phyloP scores from a whole-genome alignment of 306 rosid species.

The Prunus mira region DNA sequence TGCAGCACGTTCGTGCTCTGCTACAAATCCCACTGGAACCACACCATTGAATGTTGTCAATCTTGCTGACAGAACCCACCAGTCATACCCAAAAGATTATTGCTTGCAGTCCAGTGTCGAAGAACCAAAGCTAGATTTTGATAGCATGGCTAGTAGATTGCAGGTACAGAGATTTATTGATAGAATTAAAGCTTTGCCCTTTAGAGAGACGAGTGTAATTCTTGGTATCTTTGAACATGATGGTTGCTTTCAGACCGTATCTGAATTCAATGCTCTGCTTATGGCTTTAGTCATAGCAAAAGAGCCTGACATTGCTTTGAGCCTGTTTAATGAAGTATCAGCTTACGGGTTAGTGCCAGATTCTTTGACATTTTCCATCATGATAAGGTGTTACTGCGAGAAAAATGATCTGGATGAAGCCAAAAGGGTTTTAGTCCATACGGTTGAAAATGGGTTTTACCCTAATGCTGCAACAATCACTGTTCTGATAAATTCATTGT shows the following conservation, averaged over 20 bases:
- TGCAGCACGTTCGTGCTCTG: slow-evolving; percentile 7
- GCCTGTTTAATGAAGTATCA: slow-evolving; percentile 31
- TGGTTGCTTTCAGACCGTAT: slow-evolving; percentile 24
- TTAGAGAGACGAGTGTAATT: slow-evolving; percentile 23
- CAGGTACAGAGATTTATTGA: slow-evolving; percentile 28
- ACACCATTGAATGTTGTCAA: neutral
- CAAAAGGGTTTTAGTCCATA: slow-evolving; percentile 26
- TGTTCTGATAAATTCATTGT: slow-evolving; percentile 47
- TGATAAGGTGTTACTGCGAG: slow-evolving; percentile 57
- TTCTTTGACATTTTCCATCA: slow-evolving; percentile 51
- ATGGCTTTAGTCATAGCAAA: slow-evolving; percentile 41
- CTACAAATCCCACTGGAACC: slow-evolving; percentile 5
- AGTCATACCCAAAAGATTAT: slow-evolving; percentile 3
- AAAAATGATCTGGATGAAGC: slow-evolving; percentile 56
- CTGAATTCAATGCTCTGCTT: slow-evolving; percentile 54
- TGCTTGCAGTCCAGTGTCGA: slow-evolving; percentile 4
- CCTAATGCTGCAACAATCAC: slow-evolving; percentile 49
- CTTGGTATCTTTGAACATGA: slow-evolving; percentile 18
- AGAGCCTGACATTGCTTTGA: slow-evolving; percentile 36
- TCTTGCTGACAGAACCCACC: neutral
- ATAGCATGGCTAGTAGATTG: slow-evolving; percentile 21
- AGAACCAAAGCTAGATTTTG: slow-evolving; percentile 16
- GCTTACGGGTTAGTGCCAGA: slow-evolving; percentile 45
- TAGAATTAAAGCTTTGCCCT: slow-evolving; percentile 31
- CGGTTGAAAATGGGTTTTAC: slow-evolving; percentile 52